Evolutionary conservation across 192 early-diverging fungal species (phyloP).

Genomic region (Chytriomyces sp.): DNA sequence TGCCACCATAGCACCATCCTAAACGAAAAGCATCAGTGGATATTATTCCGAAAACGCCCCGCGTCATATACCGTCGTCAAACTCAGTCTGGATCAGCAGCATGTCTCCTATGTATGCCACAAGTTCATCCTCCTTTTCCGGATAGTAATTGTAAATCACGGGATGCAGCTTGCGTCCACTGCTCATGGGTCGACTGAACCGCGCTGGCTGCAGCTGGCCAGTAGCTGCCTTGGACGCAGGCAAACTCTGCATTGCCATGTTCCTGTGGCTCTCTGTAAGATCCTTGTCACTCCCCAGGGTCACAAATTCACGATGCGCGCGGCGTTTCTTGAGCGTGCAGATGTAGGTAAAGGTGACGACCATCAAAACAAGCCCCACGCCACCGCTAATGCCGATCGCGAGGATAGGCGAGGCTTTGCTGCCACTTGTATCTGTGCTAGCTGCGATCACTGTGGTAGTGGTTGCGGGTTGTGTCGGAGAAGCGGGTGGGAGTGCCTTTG

Average conservation of each 20-base stretch:
- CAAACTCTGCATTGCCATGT: not conserved
- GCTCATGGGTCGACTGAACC: not conserved
- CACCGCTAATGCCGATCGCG: not conserved
- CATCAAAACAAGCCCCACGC: not conserved
- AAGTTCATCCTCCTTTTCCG: slow-evolving; percentile 4
- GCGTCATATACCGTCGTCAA: slow-evolving; percentile 62
- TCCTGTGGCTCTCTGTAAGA: not conserved
- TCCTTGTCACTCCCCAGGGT: not conserved
- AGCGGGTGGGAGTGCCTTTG: not conserved
- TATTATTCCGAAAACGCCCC: not conserved
- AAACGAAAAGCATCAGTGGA: not conserved
- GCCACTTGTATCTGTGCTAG: too few relatives aligned
- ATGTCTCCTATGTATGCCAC: not conserved
- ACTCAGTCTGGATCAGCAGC: slow-evolving; percentile 41
- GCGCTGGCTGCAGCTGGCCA: not conserved
- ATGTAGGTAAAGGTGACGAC: not conserved
- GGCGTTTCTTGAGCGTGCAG: not conserved
- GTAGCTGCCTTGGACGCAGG: not conserved
- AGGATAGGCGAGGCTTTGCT: not conserved
- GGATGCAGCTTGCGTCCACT: slow-evolving; percentile 1
- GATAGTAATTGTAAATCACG: slow-evolving; percentile 4
- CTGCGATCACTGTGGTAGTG: not conserved
- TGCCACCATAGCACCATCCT: slow-evolving; percentile 53
- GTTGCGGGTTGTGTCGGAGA: not conserved
- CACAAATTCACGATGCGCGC: not conserved